Base-by-base conservation (phyloP, 441 rosid genomes). In the Mallotus repandus region DNA sequence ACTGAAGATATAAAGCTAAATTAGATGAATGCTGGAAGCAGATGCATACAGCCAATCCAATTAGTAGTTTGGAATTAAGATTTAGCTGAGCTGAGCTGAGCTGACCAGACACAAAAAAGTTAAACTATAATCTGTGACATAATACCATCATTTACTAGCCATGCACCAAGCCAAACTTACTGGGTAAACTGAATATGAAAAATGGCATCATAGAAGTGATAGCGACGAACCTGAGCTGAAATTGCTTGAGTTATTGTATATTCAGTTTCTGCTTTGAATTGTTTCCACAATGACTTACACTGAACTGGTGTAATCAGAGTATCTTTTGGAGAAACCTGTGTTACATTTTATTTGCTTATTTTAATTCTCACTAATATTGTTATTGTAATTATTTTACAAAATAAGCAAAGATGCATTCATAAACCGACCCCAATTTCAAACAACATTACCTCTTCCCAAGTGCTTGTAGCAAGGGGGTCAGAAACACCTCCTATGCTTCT, bases 281-380 rank as follows among this genome's bases (percentile, higher is more conserved):
- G 95, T 80, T 88, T 84, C 97, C 98, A 91, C 56, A 91, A 66
- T 35, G 92, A 85, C 77, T 91, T 89, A 72, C 98, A 91, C 66
- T 93, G 86, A 56, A 89, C 77, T 68, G 98, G 98, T 49, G 95
- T 85, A 66, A 93, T 83, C 65, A 90, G 62, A 14, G 85, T 84
- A 52, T 82, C 82, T 62, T 85, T 78, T 13, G 90, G 74, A 71
- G 95, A 79, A 71, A 93, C 86, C 97, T 91, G 73, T 58, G 55
- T 35, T 71, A 69, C 41, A 56, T 58, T 56, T 25, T 61, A 77
- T 64, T 62, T 55, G n/a, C 64, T 66, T 72, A 75, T 71, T 43
- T 9, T 43, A 4, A 9, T 43, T 9, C 46, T 43, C 10, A 43
- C 77, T 73, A 71, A 14, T 25, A 22, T 50, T 52, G 0, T 65